Base-by-base conservation (phyloP, 2,329 filamentous ascomycete species). In the Phialophora verrucosa region DNA sequence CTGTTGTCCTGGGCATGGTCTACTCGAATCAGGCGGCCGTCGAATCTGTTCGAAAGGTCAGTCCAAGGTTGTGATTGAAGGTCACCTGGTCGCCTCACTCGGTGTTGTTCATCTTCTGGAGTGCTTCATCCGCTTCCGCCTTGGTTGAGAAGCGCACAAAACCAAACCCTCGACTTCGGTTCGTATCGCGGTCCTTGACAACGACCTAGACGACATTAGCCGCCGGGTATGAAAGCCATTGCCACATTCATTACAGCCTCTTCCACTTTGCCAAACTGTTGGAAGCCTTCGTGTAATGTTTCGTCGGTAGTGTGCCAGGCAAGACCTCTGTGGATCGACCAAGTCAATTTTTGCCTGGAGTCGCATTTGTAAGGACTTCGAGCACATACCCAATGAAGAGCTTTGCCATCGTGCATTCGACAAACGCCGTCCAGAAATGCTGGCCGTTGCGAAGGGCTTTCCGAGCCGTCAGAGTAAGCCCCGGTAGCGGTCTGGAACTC, bases 221-320 rank as follows among this genome's bases (percentile, higher is more conserved):
- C 70, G 69, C 68, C 27, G 5, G 25, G 58, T 64, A 55, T 64
- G 67, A 42, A 67, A 73, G 29, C 32, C 31, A n/a, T n/a, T n/a
- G 50, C 63, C 49, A 31, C 23, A 27, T 17, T 31, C 20, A 63
- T 81, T 87, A 98, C 95, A 75, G 95, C 95, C 88, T 99, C 94
- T 79, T 97, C 93, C 73, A 99, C 91, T 50, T 84, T 83, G 68
- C 94, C 94, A 77, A 92, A 97, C 79, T 95, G 90, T 79, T 94
- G 90, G 79, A 99, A 99, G 81, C 97, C 97, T 77, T 90, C 83
- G 76, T 91, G 90, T 72, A 99, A 84, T 73, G 91, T 93, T 53
- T 83, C 82, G 81, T 98, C 94, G 80, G 96, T 93, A 71, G 95
- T 99, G 83, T 97, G 93, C 95, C 95, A 99, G 76, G 95, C 92